phyloP scores from a whole-genome alignment of 306 rosid species.

The Vigna angularis region DNA sequence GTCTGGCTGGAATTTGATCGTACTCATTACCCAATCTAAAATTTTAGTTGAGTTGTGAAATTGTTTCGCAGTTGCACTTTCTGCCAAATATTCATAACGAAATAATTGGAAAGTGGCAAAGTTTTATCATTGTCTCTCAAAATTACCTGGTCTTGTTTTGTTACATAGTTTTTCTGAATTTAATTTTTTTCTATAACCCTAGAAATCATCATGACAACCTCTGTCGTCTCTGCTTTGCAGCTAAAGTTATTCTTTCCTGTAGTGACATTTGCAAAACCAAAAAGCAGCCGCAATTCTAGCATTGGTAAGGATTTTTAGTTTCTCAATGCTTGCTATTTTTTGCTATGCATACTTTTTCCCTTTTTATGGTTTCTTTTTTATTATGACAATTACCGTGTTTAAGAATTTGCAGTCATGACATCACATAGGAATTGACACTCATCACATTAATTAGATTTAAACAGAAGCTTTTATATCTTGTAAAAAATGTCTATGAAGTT shows the following conservation, averaged over 20 bases:
- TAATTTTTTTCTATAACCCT: slow-evolving; percentile 1
- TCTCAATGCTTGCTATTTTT: slow-evolving; percentile 21
- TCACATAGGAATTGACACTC: slow-evolving; percentile 27
- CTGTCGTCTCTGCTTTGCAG: slow-evolving; percentile 59
- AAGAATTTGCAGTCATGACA: slow-evolving; percentile 29
- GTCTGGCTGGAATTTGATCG: slow-evolving; percentile 37
- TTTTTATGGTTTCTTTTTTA: slow-evolving; percentile 16
- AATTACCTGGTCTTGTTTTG: slow-evolving; percentile 29
- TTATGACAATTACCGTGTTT: slow-evolving; percentile 26
- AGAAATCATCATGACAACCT: slow-evolving; percentile 28
- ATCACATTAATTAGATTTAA: not conserved
- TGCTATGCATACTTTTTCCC: slow-evolving; percentile 16
- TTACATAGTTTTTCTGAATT: not conserved
- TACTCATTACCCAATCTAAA: slow-evolving; percentile 37
- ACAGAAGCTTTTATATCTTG: slow-evolving; percentile 18
- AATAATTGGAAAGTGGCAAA: slow-evolving; percentile 10
- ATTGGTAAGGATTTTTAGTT: slow-evolving; percentile 64
- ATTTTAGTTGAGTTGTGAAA: slow-evolving; percentile 37
- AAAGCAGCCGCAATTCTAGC: slow-evolving; percentile 95
- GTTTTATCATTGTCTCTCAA: slow-evolving; percentile 13
- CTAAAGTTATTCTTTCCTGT: slow-evolving; percentile 92
- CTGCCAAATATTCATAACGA: slow-evolving; percentile 17
- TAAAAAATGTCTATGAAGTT: slow-evolving; percentile 17
- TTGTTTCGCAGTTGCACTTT: slow-evolving; percentile 27
- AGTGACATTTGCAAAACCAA: slow-evolving; percentile 90